Evolutionary conservation across 805 yeast species (phyloP), one percentile per base, ranked within the genome.

Genomic region (Candida vartiovaarae): DNA sequence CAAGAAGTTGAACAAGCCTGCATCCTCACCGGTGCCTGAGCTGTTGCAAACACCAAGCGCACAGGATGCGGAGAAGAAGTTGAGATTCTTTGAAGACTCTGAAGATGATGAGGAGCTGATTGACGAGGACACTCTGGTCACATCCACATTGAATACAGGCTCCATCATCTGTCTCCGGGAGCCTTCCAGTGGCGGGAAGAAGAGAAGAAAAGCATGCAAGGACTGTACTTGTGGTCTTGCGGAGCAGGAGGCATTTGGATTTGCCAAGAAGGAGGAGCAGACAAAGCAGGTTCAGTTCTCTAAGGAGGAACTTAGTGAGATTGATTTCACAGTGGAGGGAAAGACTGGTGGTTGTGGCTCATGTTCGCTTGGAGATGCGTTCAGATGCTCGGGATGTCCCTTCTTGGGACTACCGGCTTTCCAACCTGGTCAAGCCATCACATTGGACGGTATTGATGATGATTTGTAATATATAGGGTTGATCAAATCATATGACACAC

Each of bases 341-440:
- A 91, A 91, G 59, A 84, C 95, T 9, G 97, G 97, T 31, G 96
- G 97, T 3, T 93, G 99, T 68, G 96, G 96, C 26, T 86, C 95
- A 8, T 93, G 99, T 67, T 82, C 98, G 0, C 73, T 93, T 40
- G 99, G 99, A 36, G 99, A 93, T 64, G 99, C 99, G 0, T 93
- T 93, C 68, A 74, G 99, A 59, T 93, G 99, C 64, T 95, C 90
- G 54, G 97, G 98, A 3, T 93, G 99, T 67, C 99, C 99, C 34
- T 93, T 82, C 65, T 69, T 93, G 53, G 99, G 99, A 0, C 71
- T 93, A 38, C 99, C 99, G 11, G 97, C 99, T 4, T 93, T 93
- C 75, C 89, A 89, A 66, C 99, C 98, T 1, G 99, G 99, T 41
- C 95, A 93, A 67, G 81, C 81, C 8, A 80, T 93, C 43, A 80